phyloP scores from a whole-genome alignment of 257 asterid species.

The Linaria vulgaris region DNA sequence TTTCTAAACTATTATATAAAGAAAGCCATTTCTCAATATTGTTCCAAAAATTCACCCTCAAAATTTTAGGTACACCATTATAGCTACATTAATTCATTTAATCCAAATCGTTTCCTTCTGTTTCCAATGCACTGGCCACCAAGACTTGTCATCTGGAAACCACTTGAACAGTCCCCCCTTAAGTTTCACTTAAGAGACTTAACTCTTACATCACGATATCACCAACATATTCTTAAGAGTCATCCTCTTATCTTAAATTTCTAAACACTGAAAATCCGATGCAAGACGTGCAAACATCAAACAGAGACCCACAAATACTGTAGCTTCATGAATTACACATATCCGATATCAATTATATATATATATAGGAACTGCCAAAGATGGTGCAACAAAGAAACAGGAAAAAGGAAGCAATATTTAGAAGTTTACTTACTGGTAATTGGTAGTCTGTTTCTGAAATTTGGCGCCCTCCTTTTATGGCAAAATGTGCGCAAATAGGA shows the following conservation, averaged over 20 bases:
- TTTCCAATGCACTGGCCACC: no score
- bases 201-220: constrained; percentile 3
- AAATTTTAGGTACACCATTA: no score
- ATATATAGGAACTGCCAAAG: constrained; percentile 1
- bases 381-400: constrained; percentile 20
- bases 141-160: neutral
- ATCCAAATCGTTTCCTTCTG: no score
- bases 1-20: no score
- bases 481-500: constrained; percentile 96
- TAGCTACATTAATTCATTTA: no score
- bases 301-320: neutral
- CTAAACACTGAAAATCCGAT: no score
- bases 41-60: no score
- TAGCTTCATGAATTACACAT: neutral
- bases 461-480: constrained; percentile 92
- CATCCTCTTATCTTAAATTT: constrained; percentile 8
- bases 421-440: constrained; percentile 69
- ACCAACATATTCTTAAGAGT: neutral
- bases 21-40: no score
- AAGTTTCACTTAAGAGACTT: neutral
- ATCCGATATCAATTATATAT: constrained; percentile 8
- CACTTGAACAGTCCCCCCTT: neutral
- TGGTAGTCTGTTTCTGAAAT: constrained; percentile 85
- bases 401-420: constrained; percentile 23
- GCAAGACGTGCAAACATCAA: neutral